Conservation (phyloP, 495 filamentous ascomycete genomes). For the Filosporella fistucella region DNA sequence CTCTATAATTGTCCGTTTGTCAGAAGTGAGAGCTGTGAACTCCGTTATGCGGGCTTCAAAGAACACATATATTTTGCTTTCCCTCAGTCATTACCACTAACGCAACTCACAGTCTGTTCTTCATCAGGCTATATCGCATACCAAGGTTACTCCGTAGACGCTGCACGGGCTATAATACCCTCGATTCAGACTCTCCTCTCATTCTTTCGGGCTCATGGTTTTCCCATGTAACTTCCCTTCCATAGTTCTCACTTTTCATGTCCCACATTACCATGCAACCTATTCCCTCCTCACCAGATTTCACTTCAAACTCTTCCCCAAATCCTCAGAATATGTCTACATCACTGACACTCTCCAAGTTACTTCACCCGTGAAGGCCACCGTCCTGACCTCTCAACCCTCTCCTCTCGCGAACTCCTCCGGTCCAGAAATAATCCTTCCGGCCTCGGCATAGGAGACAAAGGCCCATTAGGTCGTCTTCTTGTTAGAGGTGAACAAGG, state of each 20-base stretch:
- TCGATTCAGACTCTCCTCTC: constrained; percentile 47
- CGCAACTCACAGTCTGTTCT: constrained; percentile 58
- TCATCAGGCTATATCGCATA: constrained; percentile 53
- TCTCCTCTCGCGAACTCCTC: constrained; percentile 49
- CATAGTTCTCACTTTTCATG: no score
- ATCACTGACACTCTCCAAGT: no score
- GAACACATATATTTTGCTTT: no score
- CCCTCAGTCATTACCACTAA: no score
- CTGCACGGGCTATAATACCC: constrained; percentile 51
- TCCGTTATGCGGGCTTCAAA: no score
- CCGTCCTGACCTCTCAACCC: constrained; percentile 54
- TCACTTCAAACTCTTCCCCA: no score
- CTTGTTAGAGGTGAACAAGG: constrained; percentile 61
- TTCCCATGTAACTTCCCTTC: no score
- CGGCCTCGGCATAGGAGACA: constrained; percentile 51
- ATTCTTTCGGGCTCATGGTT: constrained; percentile 50
- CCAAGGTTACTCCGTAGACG: constrained; percentile 54
- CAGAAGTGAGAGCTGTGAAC: no score
- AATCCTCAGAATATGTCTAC: no score
- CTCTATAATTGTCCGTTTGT: no score
- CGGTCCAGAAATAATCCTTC: constrained; percentile 50
- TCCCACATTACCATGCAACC: no score
- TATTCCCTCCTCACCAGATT: no score
- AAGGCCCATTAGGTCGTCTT: constrained; percentile 57
- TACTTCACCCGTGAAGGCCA: constrained; percentile 71